Evolutionary conservation across 805 yeast genomes (phyloP), one percentile per base, ranked within the genome.

Genomic region (Cyberlindnera lachancei): DNA sequence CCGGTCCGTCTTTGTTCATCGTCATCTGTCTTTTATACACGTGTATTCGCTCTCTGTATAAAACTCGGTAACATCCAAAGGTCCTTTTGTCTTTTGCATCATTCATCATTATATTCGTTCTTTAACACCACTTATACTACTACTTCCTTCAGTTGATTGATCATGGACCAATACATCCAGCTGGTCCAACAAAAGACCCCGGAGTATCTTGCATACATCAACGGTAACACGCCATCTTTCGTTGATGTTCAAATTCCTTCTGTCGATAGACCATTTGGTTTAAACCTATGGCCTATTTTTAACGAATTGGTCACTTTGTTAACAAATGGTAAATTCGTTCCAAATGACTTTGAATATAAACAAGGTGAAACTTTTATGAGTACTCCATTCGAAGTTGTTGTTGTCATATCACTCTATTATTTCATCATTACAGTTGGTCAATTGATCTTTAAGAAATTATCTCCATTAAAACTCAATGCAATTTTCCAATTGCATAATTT

Each of bases 401-500:
- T 58, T 8, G 75, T 73, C 33, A 80, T 87, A 43, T 62, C 68
- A 18, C 52, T 70, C n/a, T 88, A 88, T 66, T 88, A 90, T 54
- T 55, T 75, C 27, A 70, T 83, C 29, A 81, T 88, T 40, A 86
- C 87, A 54, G 94, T 96, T 40, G 96, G 96, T 35, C 79, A 87
- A 51, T 64, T 60, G 33, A 46, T 83, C 27, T 65, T 82, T 59
- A 63, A 64, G 38, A 60, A 58, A 36, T 58, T 68, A 29, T 70
- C 78, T 25, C 83, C 95, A 12, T 70, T 82, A 57, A 80, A 81
- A 59, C 68, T 88, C 58, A 80, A 79, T 56, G 58, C 64, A 24
- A 55, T 87, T 40, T 88, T 86, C 68, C 95, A 87, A 64, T 50
- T 86, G 39, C 97, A 90, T 61, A 90, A 90, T 63, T 55, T 87